Conservation (phyloP, 345 rosid species). For the Chamaenerion angustifolium region DNA sequence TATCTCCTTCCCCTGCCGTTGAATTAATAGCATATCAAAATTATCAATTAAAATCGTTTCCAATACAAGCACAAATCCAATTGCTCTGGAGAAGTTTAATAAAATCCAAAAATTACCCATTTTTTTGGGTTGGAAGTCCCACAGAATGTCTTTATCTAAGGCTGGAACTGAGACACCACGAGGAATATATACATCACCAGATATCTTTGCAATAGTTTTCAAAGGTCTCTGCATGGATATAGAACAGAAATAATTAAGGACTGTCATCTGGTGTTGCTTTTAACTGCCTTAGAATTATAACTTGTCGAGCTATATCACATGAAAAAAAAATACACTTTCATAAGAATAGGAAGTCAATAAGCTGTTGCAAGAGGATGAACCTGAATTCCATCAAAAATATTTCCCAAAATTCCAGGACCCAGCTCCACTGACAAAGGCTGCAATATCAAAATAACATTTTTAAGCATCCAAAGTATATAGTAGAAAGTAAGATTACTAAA, state of each 20-base stretch:
- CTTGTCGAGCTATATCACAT: no score
- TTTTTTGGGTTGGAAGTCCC: conserved; percentile 93
- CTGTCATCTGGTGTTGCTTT: no score
- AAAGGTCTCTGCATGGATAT: conserved; percentile 60
- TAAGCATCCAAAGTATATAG: background rate
- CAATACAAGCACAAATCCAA: no score
- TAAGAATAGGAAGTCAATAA: no score
- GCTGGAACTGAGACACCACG: conserved; percentile 99
- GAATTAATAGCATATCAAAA: background rate
- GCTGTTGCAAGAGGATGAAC: conserved; percentile 20
- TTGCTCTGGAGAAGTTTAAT: no score
- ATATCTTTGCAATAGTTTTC: conserved; percentile 86
- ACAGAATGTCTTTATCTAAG: conserved; percentile 78
- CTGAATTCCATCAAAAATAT: conserved; percentile 99
- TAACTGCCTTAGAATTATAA: no score
- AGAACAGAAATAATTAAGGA: background rate
- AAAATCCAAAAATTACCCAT: conserved; percentile 33
- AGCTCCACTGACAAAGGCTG: conserved; percentile 97
- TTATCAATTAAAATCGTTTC: background rate
- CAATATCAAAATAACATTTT: conserved; percentile 13
- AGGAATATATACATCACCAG: conserved; percentile 98
- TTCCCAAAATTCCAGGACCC: conserved; percentile 98
- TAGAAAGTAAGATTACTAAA: background rate
- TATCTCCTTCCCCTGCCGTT: conserved; percentile 84
- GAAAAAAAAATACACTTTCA: no score